A percentile compares a stretch with the other conserved stretches of the same genome.
phyloP scores from a whole-genome alignment of 345 rosid genomes.

The Lepidium aucheri region DNA sequence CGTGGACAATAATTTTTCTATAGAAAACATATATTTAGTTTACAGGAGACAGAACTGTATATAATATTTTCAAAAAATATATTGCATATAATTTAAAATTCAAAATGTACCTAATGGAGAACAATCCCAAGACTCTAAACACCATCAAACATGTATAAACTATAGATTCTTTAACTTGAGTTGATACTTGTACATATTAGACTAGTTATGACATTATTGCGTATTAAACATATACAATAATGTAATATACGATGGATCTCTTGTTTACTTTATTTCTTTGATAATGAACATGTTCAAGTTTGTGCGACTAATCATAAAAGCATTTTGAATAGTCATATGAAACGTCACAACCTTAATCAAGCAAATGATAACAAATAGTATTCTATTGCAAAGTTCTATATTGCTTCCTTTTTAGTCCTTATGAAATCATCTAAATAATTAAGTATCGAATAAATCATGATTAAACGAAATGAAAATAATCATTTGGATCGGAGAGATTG shows the following conservation, averaged over 20 bases:
- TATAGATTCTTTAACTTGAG: too few species aligned
- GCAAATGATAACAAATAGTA: background rate
- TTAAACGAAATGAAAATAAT: slow-evolving; percentile 9
- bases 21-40: too few species aligned
- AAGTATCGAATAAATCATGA: slow-evolving; percentile 7
- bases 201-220: background rate
- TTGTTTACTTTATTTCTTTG: slow-evolving; percentile 1
- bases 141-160: too few species aligned
- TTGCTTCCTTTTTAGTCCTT: slow-evolving; percentile 12
- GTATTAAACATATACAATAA: background rate
- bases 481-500: slow-evolving; percentile 20
- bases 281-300: slow-evolving; percentile 24
- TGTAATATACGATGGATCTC: background rate
- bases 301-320: slow-evolving; percentile 30
- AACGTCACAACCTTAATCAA: background rate
- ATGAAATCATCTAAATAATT: slow-evolving; percentile 3
- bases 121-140: too few species aligned
- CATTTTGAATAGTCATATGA: slow-evolving; percentile 1
- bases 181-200: background rate
- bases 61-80: too few species aligned
- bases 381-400: background rate
- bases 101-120: too few species aligned
- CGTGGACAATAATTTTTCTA: too few species aligned
- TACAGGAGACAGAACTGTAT: too few species aligned
- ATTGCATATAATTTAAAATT: too few species aligned